Base-by-base conservation (phyloP, 116 monocot species). In the Phalaenopsis hybrid region DNA sequence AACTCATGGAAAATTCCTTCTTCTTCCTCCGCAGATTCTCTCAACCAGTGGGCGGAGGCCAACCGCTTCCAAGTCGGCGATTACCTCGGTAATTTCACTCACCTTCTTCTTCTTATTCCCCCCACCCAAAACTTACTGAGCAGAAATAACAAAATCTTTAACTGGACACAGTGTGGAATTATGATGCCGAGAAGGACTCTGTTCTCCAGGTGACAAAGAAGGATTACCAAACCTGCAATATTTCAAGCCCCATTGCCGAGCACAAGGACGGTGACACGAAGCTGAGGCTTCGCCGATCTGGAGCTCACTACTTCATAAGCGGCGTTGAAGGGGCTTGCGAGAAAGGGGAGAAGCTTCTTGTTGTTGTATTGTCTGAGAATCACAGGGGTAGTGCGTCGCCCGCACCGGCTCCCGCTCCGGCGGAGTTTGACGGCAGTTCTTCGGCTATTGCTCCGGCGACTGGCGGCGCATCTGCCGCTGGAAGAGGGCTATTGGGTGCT, bases 231-330 rank as follows among this genome's bases (percentile, higher is more conserved):
- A 82, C 58, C 84, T 95, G 95, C 89, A 91, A 87, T 83, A 87
- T 74, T 11, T 68, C 86, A 20, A 81, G 59, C 61, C 90, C 94
- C 37, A 61, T 92, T 8, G 63, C 80, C 0, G 82, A 78, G 75
- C 78, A 82, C 86, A 74, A 37, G 10, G 93, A 85, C 58, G 90
- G 87, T 4, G 67, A 76, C 46, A 87, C 82, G 4, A 25, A 46
- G 28, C 75, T 93, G 79, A 79, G 51, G 84, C 88, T 96, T 9
- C 69, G 51, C 57, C 80, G 78, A 25, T 78, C 87, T 0, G 96
- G 92, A 13, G 80, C 90, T 6, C 86, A 83, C 81, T 93, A 90
- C 79, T 96, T 93, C 88, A 83, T 96, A 58, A 87, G 90, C 76
- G 93, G 92, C 0, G 84, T 70, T 4, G 48, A 81, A 23, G 87